These are phyloP conservation scores for Nephelium lappaceum DNA, from an alignment of 345 rosid genomes.

Conservation along the genomic window DNA sequence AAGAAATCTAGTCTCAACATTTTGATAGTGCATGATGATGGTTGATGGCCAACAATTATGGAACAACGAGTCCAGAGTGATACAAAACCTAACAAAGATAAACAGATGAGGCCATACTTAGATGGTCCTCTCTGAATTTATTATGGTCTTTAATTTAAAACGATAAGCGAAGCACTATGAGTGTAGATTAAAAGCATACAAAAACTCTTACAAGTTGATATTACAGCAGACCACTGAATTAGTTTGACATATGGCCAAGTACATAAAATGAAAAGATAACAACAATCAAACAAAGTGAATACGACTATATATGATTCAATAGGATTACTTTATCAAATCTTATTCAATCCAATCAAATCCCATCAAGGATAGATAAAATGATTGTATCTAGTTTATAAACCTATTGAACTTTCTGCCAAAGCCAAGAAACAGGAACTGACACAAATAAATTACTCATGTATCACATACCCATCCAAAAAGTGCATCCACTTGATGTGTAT, in stretches of 20 bases:
- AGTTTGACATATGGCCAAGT: background rate
- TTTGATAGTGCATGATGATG: background rate
- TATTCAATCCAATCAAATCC: no score
- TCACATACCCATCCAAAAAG: slow-evolving; percentile 87
- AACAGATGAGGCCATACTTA: background rate
- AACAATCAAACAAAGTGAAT: background rate
- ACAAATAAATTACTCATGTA: background rate
- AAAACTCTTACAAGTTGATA: background rate
- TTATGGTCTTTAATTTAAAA: no score
- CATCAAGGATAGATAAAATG: no score
- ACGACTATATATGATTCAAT: background rate
- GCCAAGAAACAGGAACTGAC: slow-evolving; percentile 4
- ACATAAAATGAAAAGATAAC: background rate
- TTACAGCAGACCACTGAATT: background rate
- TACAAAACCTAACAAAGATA: background rate
- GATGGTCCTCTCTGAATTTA: background rate
- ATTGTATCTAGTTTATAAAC: no score
- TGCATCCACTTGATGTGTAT: slow-evolving; percentile 65
- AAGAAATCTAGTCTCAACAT: slow-evolving; percentile 3
- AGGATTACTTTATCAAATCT: no score
- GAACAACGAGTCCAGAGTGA: background rate
- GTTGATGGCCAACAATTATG: background rate
- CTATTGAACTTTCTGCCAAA: background rate
- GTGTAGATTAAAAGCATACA: background rate
- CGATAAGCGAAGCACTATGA: background rate